Conservation (phyloP, 192 early-diverging fungal genomes). For the Oehlia diaphana region DNA sequence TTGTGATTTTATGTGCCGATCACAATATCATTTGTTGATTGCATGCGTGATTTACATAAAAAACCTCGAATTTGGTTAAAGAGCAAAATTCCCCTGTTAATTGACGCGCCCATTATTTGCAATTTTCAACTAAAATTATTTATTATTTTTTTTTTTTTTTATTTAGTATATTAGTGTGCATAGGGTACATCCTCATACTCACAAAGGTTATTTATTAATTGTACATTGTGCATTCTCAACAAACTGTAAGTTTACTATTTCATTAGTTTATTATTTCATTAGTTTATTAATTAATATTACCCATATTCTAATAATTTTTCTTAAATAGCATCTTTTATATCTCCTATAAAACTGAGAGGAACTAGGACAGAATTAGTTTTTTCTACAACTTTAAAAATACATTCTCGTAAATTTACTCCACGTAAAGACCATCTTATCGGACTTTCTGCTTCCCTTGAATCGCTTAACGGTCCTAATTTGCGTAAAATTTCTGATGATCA, state of each 20-base stretch:
- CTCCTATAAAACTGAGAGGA: constrained; percentile 59
- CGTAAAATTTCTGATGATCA: constrained; percentile 44
- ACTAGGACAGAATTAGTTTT: constrained; percentile 57
- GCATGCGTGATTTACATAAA: no score
- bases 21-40: no score
- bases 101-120: background rate
- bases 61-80: no score
- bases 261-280: no score
- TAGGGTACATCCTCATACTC: constrained; percentile 84
- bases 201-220: constrained; percentile 91
- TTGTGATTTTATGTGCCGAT: no score
- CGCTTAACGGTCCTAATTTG: constrained; percentile 53
- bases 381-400: constrained; percentile 57
- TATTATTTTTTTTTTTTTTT: no score
- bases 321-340: constrained; percentile 35
- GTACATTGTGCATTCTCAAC: constrained; percentile 83
- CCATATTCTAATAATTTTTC: background rate
- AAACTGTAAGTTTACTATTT: constrained; percentile 9
- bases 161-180: constrained; percentile 87
- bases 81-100: no score
- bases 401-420: constrained; percentile 32
- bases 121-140: background rate
- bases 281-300: no score
- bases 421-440: constrained; percentile 38
- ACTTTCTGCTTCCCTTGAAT: constrained; percentile 48